Percentiles rank a stretch among this genome's conserved stretches.
phyloP scores from a whole-genome alignment of 768 basidiomycete genomes.

The Tylopilus subfusipes region DNA sequence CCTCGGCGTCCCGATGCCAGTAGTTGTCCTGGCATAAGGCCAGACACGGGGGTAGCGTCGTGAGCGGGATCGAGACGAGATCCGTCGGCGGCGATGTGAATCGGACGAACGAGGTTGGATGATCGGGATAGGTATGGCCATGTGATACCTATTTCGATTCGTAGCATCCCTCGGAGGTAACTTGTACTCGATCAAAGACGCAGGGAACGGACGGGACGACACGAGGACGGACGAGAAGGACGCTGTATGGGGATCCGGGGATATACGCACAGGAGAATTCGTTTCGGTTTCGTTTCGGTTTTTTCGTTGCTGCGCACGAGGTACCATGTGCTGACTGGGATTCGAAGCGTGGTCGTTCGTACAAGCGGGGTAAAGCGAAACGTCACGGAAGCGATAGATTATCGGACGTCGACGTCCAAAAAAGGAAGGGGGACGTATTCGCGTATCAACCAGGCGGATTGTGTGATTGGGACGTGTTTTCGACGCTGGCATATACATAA shows the following conservation, averaged over 20 bases:
- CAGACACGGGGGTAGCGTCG: not conserved
- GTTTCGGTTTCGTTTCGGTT: not conserved
- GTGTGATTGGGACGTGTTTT: not conserved
- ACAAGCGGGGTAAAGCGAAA: slow-evolving; percentile 1
- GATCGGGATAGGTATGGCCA: not conserved
- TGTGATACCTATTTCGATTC: not conserved
- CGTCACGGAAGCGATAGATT: not conserved
- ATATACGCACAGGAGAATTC: not conserved
- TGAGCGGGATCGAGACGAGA: not conserved
- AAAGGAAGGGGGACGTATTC: not conserved
- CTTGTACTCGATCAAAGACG: not conserved
- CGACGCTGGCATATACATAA: not conserved
- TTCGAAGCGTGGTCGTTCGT: not conserved
- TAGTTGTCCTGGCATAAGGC: not conserved
- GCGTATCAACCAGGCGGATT: not conserved
- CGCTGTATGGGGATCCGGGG: slow-evolving; percentile 4
- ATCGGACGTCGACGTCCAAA: slow-evolving; percentile 4
- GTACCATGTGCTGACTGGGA: not conserved
- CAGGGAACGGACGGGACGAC: not conserved
- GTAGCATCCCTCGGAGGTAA: slow-evolving; percentile 1
- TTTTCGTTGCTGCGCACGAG: not conserved
- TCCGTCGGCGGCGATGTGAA: slow-evolving; percentile 11
- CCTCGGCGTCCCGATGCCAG: not conserved
- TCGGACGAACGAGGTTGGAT: not conserved
- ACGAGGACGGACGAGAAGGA: not conserved